Evolutionary conservation across 768 basidiomycete genomes (phyloP), one percentile per base, ranked within the genome.

Genomic region (Multifurca ochricompacta): DNA sequence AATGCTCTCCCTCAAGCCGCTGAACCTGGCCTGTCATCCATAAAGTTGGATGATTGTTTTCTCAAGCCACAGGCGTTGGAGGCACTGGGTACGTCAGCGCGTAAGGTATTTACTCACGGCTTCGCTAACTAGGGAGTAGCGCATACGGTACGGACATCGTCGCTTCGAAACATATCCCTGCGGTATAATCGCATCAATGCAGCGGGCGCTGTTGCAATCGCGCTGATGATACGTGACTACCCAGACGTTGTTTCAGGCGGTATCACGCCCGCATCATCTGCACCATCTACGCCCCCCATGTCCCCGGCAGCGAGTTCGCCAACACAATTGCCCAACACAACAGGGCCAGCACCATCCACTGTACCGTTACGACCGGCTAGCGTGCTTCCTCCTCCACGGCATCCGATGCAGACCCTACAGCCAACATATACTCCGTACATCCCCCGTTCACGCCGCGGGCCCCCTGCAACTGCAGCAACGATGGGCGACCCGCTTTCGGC

Each of bases 211-310:
- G 91, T 98, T 5, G 88, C 92, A 0, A 75, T 98, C 11, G 93
- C 95, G 0, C 77, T 96, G 48, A 94, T 99, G 91, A 93, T 97
- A 59, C 81, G 89, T 48, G 95, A 99, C 68, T 98, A 97, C 65
- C 90, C 91, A 3, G 91, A 96, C 60, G 76, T 85, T 39, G 78
- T 83, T 59, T 69, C 71, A 42, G 50, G 58, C 16, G 62, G 60
- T 4, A 58, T 66, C 3, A 62, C 67, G 4, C 49, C 64, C 1
- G 56, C 65, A 19, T 62, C 60, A 11, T 63, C 68, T 16, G 59
- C 64, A 9, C 61, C 61, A 13, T 58, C 63, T 28, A 65, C 61
- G 8, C 51, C 65, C 11, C 53, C 64, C 30, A 51, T 57, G 36
- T 63, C 71, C 25, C 56, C 65, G 19, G 68, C 74, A 4, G 67